These are phyloP conservation scores for Suillus weaverae DNA, from an alignment of 768 basidiomycete genomes.

Conservation along the genomic window DNA sequence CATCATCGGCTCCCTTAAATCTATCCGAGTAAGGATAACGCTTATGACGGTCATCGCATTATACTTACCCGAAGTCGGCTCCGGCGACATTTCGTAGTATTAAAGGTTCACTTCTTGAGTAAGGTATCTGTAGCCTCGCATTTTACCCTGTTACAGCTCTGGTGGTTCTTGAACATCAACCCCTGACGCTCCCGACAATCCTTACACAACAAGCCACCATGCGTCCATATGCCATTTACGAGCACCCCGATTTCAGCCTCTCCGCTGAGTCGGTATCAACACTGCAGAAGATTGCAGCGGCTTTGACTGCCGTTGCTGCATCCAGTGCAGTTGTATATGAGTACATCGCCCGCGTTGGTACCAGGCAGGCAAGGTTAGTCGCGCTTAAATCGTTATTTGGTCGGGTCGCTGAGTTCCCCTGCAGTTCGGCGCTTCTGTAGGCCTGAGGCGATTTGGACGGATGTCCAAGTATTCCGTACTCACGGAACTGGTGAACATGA, in stretches of 20 bases:
- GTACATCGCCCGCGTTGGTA: constrained; percentile 18
- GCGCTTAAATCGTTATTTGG: no score
- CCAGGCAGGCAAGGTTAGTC: constrained; percentile 21
- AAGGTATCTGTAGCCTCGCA: not conserved
- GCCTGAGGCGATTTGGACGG: no score
- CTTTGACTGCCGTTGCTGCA: constrained; percentile 32
- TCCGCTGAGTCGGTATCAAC: constrained; percentile 25
- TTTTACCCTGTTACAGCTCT: constrained; percentile 2
- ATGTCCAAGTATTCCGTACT: not conserved
- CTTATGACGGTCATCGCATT: not conserved
- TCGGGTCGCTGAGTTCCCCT: not conserved
- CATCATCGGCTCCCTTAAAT: not conserved
- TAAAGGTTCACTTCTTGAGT: not conserved
- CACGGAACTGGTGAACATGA: not conserved
- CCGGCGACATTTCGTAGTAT: not conserved
- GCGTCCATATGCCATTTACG: constrained; percentile 33
- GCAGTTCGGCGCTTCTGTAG: not conserved
- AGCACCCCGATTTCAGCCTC: constrained; percentile 31
- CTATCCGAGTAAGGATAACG: constrained; percentile 5
- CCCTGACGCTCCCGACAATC: not conserved
- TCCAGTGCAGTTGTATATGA: constrained; percentile 34
- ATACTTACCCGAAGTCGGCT: not conserved
- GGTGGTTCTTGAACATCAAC: not conserved
- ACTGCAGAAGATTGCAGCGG: constrained; percentile 26
- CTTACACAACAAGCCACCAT: constrained; percentile 16